Base-by-base conservation (phyloP, 2,329 filamentous ascomycete genomes). In the Aspergillus sergii region DNA sequence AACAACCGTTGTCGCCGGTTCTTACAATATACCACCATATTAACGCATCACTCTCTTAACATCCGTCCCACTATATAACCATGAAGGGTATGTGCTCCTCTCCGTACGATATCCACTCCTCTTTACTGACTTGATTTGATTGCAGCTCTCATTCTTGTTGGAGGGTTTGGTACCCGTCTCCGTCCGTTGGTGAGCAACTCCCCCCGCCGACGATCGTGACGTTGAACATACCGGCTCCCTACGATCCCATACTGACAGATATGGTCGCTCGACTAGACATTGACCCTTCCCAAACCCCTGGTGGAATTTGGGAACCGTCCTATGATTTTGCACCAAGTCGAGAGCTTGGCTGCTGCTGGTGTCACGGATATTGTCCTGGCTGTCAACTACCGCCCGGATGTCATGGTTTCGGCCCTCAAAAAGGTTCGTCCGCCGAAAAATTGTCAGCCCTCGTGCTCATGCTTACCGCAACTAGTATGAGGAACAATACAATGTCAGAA, bases 271-370 rank as follows among this genome's bases (percentile, higher is more conserved):
- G 26, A 45, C 60, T 78, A 96, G 93, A 99, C 94, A 73, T 89
- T 99, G 77, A 97, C 95, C 58, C 91, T 97, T 71, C 94, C 94
- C 66, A 99, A 98, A 83, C 94, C 95, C 69, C 87, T 99, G 71
- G 95, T 99, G 76, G 94, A 99, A 83, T 99, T 99, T 77, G 93
- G 89, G 77, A 99, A 99, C 87, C 94, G 95, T 83, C 95, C 94
- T 78, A 99, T 99, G 94, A 98, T 99, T 80, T 87, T 96, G 76
- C 94, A 98, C 83, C 94, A 99, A 83, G 92, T 99, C 73, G 93
- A 97, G 83, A 93, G 93, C 70, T 87, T 99, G 71, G 94, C 95
- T 71, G 91, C 89, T 64, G 94, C 93, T 63, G 94, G 94, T 79
- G 95, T 98, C 69, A 98, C 93, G 66, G 94, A 98, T 83, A 96